These are phyloP conservation scores for Cladophialophora immunda DNA, from an alignment of 2,329 filamentous ascomycete species.

Conservation along the genomic window DNA sequence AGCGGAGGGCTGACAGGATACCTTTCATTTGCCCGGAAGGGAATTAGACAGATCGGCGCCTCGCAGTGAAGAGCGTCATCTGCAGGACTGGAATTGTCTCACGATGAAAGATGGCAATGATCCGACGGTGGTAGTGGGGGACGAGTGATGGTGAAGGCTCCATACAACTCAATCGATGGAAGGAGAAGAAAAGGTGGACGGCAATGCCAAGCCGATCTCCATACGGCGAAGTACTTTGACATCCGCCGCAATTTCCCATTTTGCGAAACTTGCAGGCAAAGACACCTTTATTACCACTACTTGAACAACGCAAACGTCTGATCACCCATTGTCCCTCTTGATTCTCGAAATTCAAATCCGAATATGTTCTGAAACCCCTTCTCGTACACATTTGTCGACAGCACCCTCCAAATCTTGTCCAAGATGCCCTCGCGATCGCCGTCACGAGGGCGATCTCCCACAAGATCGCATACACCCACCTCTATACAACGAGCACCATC, in stretches of 20 bases:
- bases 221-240: background rate
- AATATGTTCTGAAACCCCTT: background rate
- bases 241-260: background rate
- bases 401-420: background rate
- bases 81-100: background rate
- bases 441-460: constrained; percentile 40
- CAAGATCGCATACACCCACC: constrained; percentile 38
- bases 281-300: background rate
- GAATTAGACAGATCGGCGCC: background rate
- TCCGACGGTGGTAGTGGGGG: background rate
- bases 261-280: background rate
- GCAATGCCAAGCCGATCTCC: background rate
- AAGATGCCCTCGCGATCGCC: constrained; percentile 38
- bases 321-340: background rate
- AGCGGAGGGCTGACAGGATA: constrained; percentile 14
- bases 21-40: constrained; percentile 11
- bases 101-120: background rate
- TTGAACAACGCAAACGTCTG: background rate
- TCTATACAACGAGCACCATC: constrained; percentile 34
- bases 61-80: background rate
- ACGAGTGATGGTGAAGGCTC: background rate
- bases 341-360: background rate
- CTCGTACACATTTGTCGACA: background rate
- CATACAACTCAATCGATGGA: background rate
- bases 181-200: background rate